Evolutionary conservation across 352 stramenopile genomes (phyloP).

Genomic region (Pythium aristosporum): DNA sequence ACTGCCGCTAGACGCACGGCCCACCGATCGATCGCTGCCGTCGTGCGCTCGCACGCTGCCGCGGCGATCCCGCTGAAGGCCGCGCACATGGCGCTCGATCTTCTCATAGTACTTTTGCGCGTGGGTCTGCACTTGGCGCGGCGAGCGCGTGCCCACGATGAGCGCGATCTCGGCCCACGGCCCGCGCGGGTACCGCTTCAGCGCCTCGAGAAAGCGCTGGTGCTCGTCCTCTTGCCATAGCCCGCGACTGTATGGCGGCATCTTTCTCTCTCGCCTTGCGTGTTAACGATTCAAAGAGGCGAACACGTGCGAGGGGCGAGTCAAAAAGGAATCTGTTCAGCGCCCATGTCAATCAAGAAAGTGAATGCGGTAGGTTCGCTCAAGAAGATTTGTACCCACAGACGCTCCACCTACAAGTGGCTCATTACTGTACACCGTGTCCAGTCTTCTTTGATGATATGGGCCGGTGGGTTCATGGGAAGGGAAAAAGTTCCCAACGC

Average conservation of each 20-base stretch:
- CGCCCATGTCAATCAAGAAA: background rate
- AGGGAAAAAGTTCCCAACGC: too few species aligned
- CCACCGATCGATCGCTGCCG: background rate
- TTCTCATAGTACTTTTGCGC: conserved; percentile 73
- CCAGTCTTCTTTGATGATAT: background rate
- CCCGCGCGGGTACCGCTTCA: conserved; percentile 33
- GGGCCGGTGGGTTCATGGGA: background rate
- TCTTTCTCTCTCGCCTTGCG: background rate
- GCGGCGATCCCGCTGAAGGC: conserved; percentile 57
- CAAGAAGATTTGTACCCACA: background rate
- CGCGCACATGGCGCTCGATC: conserved; percentile 56
- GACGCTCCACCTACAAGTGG: background rate
- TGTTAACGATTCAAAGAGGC: too few species aligned
- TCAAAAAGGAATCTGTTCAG: background rate
- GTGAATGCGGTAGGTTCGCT: too few species aligned
- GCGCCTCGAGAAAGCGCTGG: conserved; percentile 34
- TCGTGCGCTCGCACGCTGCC: conserved; percentile 1
- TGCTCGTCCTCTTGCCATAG: conserved; percentile 39
- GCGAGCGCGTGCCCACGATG: conserved; percentile 34
- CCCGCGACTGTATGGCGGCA: conserved; percentile 21
- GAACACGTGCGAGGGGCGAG: background rate
- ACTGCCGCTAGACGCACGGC: conserved; percentile 1
- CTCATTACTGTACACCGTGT: background rate
- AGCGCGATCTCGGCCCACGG: conserved; percentile 36
- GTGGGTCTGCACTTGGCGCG: conserved; percentile 66